Evolutionary conservation across 129 eudicot genomes (phyloP).

Genomic region (Arctium lappa): DNA sequence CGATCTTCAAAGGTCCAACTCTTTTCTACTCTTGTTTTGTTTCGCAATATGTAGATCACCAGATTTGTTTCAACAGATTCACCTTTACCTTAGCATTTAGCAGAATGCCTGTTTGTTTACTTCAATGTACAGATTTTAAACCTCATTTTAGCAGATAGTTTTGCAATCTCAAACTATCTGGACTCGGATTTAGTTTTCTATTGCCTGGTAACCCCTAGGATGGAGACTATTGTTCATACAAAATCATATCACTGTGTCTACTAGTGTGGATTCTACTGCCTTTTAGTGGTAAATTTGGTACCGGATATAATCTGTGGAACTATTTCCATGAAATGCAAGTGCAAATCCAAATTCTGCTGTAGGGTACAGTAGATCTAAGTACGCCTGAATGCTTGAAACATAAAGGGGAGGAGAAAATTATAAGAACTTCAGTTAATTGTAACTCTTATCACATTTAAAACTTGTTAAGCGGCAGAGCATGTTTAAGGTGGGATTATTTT

Average conservation of each 20-base stretch:
- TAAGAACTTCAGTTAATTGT: neutral
- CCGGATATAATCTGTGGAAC: neutral
- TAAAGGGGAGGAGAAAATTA: neutral
- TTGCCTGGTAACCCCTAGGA: neutral
- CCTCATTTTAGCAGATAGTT: neutral
- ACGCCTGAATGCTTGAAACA: neutral
- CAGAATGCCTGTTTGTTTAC: slow-evolving; percentile 9
- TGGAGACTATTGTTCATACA: neutral
- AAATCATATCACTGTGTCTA: neutral
- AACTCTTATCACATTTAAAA: neutral
- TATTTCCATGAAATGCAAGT: neutral
- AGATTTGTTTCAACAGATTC: slow-evolving; percentile 18
- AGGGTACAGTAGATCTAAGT: slow-evolving; percentile 14
- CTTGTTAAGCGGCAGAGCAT: neutral
- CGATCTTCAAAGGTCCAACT: slow-evolving; percentile 26
- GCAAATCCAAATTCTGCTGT: neutral
- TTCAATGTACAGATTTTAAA: slow-evolving; percentile 11
- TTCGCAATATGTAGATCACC: slow-evolving; percentile 18
- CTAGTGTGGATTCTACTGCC: neutral
- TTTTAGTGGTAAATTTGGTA: neutral
- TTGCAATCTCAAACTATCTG: slow-evolving; percentile 13
- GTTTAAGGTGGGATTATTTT: slow-evolving; percentile 1
- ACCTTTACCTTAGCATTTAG: slow-evolving; percentile 11
- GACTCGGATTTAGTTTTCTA: slow-evolving; percentile 6
- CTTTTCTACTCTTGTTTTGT: neutral